Evolutionary conservation across 1,284 basidiomycete genomes (phyloP), one percentile per base, ranked within the genome.

Genomic region (Xanthoconium separans): DNA sequence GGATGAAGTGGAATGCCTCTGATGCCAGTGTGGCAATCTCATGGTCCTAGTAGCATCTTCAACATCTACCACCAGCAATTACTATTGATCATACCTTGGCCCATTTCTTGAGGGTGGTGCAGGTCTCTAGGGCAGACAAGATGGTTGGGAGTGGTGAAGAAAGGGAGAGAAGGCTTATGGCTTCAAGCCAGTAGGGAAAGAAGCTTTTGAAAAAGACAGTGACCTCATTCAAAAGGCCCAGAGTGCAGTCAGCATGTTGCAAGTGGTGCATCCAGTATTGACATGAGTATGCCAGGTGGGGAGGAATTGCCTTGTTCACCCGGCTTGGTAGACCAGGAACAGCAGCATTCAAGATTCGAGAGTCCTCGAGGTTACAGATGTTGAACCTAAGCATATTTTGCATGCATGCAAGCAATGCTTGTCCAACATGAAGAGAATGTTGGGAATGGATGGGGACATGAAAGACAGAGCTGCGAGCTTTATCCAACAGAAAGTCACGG

Each of bases 251-350:
- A 0, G 16, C 7, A 34, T 47, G 1, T 12, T 44, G 20, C 9
- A 59, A 13, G 22, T 59, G 58, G 10, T 43, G 0, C 46, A 58
- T 51, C 57, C 56, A 58, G 31, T 47, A 57, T 40, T 34, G 50
- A 22, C 55, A 58, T 4, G 56, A 31, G 6, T 58, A 59, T 10
- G 33, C 42, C 2, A 59, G 41, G 3, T 56, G 41, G 3, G 53
- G 44, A 0, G 53, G 44, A 33, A 59, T 52, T 2, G 45, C 20
- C 13, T 36, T 34, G 15, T 36, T 44, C 5, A 58, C 33, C 4
- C 15, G 33, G 10, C 6, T 24, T 0, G 1, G 6, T 12, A 55
- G 15, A 7, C 44, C 30, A 2, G 39, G 34, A 1, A 59, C 4
- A 2, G 30, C 27, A 30, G 24, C 1, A 9, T 58, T 58, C 2